Base-by-base conservation (phyloP, 208 protist genomes). In the Leishmania major region DNA sequence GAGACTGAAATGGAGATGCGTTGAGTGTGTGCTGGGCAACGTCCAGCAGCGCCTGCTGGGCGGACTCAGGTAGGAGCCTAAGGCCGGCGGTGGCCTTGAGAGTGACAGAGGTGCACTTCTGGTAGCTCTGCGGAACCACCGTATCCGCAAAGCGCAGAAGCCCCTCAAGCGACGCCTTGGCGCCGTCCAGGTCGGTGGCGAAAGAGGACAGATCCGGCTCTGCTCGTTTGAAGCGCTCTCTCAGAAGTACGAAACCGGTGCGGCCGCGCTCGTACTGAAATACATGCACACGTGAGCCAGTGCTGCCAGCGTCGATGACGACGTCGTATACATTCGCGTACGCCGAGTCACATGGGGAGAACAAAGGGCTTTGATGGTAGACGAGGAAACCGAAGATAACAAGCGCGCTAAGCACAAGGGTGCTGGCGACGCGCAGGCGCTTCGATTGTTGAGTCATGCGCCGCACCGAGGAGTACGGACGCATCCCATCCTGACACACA, bases 41-140 rank as follows among this genome's bases (percentile, higher is more conserved):
- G 0, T 80, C 59, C 5, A 96, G 83, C n/a, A 96, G 8, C 1
- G 64, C 53, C 57, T 49, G 40, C 67, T 88, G 83, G 66, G 81
- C 25, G 1, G 7, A 57, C 28, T 82, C 72, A n/a, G 82, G 75
- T 13, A 96, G 78, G 3, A 96, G 82, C 15, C 93, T 88, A 17
- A 96, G 83, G 1, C 93, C 93, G 1, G 93, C 93, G 8, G 93
- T 96, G 0, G 93, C 93, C 78, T 88, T 92, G 10, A 96, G 86
- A 6, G 86, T 84, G 35, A 95, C 85, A 5, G 81, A 31, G 5
- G 91, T 94, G 74, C 88, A 92, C 13, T 47, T 43, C 35, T 86
- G 80, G 55, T 77, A 74, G 40, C 45, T 60, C 25, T n/a, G 49
- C 31, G 93, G 91, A 10, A 95, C 79, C n/a, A 64, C 73, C 45